Percentiles rank a stretch among this genome's conserved stretches.
Conservation (phyloP, 441 rosid genomes). For the Croton setiger region DNA sequence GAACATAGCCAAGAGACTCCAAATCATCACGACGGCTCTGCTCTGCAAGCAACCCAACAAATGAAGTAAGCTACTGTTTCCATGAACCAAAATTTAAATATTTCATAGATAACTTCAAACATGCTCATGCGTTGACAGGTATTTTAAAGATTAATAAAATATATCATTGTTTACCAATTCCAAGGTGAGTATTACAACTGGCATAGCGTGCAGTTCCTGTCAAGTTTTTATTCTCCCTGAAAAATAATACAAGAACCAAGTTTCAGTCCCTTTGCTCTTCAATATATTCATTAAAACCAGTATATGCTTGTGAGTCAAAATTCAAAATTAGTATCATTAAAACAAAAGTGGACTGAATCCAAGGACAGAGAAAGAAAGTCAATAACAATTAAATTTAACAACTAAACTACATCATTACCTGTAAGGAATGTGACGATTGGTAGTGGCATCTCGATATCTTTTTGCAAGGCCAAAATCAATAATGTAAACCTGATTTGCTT, state of each 20-base stretch:
- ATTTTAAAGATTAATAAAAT: not conserved
- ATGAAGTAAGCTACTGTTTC: not conserved
- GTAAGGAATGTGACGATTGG: constrained; percentile 59
- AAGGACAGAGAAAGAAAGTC: not conserved
- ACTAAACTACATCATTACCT: constrained; percentile 30
- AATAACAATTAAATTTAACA: not conserved
- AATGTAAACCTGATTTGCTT: constrained; percentile 85
- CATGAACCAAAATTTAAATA: constrained; percentile 1
- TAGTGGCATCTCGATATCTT: constrained; percentile 52
- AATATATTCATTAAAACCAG: not conserved
- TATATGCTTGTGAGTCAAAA: not conserved
- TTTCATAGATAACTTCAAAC: not conserved
- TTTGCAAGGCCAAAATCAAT: constrained; percentile 69
- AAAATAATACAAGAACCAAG: constrained; percentile 6
- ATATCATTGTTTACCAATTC: constrained; percentile 43
- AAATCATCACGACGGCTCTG: constrained; percentile 68
- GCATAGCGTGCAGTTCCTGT: constrained; percentile 71
- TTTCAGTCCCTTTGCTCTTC: not conserved
- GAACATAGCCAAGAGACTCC: constrained; percentile 62
- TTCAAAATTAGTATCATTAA: not conserved
- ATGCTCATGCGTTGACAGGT: not conserved
- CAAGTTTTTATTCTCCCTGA: constrained; percentile 61
- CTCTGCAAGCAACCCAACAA: constrained; percentile 28
- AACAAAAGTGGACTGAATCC: not conserved
- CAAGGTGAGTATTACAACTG: constrained; percentile 70